Conservation (phyloP, 2,329 filamentous ascomycete species). For the Orbilia oligospora region DNA sequence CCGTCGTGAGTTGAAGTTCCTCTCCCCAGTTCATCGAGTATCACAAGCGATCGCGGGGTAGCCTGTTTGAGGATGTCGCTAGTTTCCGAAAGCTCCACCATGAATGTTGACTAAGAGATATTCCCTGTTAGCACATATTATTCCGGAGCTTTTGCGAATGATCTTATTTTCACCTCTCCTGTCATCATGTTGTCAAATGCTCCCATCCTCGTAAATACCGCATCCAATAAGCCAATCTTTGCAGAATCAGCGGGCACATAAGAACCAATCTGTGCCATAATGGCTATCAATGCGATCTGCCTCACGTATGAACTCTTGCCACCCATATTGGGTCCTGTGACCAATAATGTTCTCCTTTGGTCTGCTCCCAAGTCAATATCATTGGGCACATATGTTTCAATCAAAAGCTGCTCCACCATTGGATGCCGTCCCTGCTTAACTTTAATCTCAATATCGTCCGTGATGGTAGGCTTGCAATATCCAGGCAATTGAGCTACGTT, state of each 20-base stretch:
- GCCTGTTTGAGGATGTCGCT: conserved; percentile 90
- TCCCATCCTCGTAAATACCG: conserved; percentile 95
- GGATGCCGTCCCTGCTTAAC: conserved; percentile 86
- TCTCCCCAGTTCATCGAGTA: conserved; percentile 93
- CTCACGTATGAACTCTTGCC: conserved; percentile 98
- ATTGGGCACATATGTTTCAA: conserved; percentile 92
- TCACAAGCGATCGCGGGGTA: conserved; percentile 85
- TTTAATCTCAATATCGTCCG: conserved; percentile 77
- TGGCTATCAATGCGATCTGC: conserved; percentile 88
- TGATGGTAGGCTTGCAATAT: conserved; percentile 83
- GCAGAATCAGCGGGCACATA: conserved; percentile 88
- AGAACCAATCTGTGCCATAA: conserved; percentile 94
- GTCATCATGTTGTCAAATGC: conserved; percentile 96
- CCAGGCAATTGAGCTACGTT: conserved; percentile 87
- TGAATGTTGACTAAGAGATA: conserved; percentile 80
- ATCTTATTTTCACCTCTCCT: conserved; percentile 73
- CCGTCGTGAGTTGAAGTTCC: conserved; percentile 97
- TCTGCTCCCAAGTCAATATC: conserved; percentile 79
- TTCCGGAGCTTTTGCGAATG: neutral
- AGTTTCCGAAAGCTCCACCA: conserved; percentile 96
- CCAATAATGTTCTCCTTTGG: conserved; percentile 80
- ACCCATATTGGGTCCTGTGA: conserved; percentile 99
- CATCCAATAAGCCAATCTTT: conserved; percentile 84
- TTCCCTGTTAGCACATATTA: conserved; percentile 14
- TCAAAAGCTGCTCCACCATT: conserved; percentile 92